These are phyloP conservation scores for Fusarium mundagurra DNA, from an alignment of 2,329 filamentous ascomycete genomes.

Conservation along the genomic window DNA sequence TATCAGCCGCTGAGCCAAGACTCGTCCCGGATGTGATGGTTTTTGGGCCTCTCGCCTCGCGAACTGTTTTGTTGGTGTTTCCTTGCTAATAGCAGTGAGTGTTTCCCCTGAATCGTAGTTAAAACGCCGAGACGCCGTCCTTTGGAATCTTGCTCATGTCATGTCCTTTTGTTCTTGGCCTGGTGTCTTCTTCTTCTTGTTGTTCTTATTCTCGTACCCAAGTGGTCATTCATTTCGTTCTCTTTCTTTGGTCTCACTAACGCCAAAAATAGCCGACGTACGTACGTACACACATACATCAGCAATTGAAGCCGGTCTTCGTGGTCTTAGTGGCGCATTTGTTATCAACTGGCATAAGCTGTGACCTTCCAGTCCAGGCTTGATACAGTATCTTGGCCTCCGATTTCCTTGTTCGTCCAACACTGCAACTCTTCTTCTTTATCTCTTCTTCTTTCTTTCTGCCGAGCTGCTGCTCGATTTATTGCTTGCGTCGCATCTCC, in stretches of 20 bases:
- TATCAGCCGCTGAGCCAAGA: conserved; percentile 33
- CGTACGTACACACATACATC: conserved; percentile 5
- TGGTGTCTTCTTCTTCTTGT: conserved; percentile 16
- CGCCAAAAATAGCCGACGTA: conserved; percentile 17
- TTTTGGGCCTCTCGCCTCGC: conserved; percentile 1
- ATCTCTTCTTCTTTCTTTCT: conserved; percentile 17
- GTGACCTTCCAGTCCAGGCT: conserved; percentile 15
- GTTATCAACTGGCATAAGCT: conserved; percentile 30
- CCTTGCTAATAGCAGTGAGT: conserved; percentile 20
- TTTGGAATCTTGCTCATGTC: conserved; percentile 26
- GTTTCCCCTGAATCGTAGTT: conserved; percentile 33
- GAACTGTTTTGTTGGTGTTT: conserved; percentile 20
- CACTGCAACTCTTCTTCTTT: background rate
- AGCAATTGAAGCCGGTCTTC: conserved; percentile 40
- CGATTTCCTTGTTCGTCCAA: conserved; percentile 12
- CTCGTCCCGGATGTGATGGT: conserved; percentile 22
- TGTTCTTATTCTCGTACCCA: conserved; percentile 14
- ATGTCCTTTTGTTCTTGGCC: conserved; percentile 21
- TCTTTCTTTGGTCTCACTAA: conserved; percentile 20
- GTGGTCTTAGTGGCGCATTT: conserved; percentile 27
- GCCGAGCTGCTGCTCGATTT: conserved; percentile 22
- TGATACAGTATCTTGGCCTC: background rate
- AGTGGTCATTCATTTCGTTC: conserved; percentile 32
- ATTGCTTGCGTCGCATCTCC: conserved; percentile 7
- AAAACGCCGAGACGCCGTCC: conserved; percentile 27